Conservation (phyloP, 2,329 filamentous ascomycete genomes). For the Penicillium verrucosum region DNA sequence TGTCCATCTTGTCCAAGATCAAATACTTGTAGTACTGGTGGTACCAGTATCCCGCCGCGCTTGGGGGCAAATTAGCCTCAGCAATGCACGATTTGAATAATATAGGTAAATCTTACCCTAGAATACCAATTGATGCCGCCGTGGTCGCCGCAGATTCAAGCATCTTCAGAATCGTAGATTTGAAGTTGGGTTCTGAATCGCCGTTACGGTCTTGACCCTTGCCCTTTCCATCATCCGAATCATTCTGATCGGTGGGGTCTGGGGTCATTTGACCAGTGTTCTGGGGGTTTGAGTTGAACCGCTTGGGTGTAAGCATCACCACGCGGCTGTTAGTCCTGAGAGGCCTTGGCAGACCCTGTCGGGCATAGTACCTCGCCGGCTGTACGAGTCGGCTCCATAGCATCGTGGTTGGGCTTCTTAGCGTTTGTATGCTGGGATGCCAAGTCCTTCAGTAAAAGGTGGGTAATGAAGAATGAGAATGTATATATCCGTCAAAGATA, state of each 20-base stretch:
- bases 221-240: constrained; percentile 27
- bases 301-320: constrained; percentile 15
- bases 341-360: constrained; percentile 17
- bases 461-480: background rate
- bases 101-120: constrained; percentile 50
- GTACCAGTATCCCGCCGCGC: constrained; percentile 69
- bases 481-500: background rate
- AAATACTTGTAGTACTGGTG: constrained; percentile 84
- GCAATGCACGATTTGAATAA: background rate
- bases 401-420: constrained; percentile 17
- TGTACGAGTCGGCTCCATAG: constrained; percentile 27
- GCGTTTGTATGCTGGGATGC: background rate
- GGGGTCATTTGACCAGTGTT: constrained; percentile 22
- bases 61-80: constrained; percentile 22
- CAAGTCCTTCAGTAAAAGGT: constrained; percentile 1
- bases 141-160: constrained; percentile 72
- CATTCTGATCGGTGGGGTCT: constrained; percentile 31
- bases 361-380: constrained; percentile 20
- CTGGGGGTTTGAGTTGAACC: constrained; percentile 25
- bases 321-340: constrained; percentile 8
- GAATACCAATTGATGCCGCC: constrained; percentile 68
- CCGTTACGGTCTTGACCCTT: constrained; percentile 19
- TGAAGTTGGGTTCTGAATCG: constrained; percentile 33
- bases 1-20: constrained; percentile 87
- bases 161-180: constrained; percentile 57